phyloP scores from a whole-genome alignment of 306 rosid genomes.

The Acacia confusa region DNA sequence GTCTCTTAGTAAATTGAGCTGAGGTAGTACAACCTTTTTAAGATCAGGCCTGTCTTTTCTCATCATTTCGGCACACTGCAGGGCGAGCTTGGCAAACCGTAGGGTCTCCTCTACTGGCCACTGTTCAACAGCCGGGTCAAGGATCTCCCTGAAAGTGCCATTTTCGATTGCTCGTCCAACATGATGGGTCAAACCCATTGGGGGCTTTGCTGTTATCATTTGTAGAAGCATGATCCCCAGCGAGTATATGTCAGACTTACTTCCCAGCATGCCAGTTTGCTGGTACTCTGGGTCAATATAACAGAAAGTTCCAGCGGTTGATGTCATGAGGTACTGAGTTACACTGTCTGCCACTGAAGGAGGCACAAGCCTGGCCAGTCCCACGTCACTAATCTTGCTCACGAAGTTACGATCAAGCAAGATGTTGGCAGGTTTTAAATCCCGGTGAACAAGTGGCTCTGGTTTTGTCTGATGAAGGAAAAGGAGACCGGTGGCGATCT shows the following conservation, averaged over 20 bases:
- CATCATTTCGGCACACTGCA: conserved; percentile 88
- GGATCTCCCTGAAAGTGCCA: conserved; percentile 66
- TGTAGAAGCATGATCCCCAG: conserved; percentile 86
- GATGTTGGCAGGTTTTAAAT: conserved; percentile 83
- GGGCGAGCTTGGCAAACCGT: conserved; percentile 61
- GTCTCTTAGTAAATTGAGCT: conserved; percentile 63
- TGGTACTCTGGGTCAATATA: conserved; percentile 97
- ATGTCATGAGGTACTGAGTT: conserved; percentile 87
- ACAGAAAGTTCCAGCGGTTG: conserved; percentile 92
- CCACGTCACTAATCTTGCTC: conserved; percentile 97
- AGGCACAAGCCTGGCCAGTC: conserved; percentile 95
- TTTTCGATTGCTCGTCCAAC: conserved; percentile 61
- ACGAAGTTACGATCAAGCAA: conserved; percentile 83
- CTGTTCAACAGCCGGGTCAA: conserved; percentile 72
- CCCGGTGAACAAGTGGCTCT: conserved; percentile 92
- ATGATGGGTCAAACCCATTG: conserved; percentile 86
- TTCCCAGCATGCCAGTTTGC: conserved; percentile 89
- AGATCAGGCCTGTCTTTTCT: conserved; percentile 89
- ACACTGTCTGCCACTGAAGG: conserved; percentile 69
- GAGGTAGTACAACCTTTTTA: conserved; percentile 70
- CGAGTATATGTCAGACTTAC: conserved; percentile 89
- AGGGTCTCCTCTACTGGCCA: conserved; percentile 80
- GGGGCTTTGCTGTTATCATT: conserved; percentile 71
- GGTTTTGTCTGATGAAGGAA: conserved; percentile 89
- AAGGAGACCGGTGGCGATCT: conserved; percentile 83